Percentiles rank a stretch among this genome's conserved stretches.
Conservation (phyloP, 192 early-diverging fungal genomes). For the Lunasporangiospora selenospora region DNA sequence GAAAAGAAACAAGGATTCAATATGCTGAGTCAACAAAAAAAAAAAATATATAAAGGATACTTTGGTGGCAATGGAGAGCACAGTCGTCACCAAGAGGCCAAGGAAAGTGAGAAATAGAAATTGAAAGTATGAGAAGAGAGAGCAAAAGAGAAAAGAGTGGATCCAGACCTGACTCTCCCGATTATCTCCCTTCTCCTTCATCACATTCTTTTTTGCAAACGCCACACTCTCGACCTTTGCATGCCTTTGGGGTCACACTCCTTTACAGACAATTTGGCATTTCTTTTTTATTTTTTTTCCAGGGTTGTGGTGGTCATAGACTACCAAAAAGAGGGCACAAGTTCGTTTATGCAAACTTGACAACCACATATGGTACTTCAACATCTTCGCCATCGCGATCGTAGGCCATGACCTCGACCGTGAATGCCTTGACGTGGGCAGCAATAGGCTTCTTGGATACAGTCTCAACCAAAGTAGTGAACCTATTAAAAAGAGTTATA, state of each 20-base stretch:
- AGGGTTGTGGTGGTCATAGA: too few species aligned
- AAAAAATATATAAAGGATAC: too few species aligned
- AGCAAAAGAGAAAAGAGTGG: too few species aligned
- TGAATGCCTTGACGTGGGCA: constrained; percentile 81
- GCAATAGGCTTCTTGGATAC: constrained; percentile 91
- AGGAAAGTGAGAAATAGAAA: background rate
- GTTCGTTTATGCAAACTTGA: constrained; percentile 27
- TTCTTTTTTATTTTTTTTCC: background rate
- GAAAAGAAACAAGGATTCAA: too few species aligned
- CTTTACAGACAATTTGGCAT: background rate
- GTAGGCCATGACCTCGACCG: constrained; percentile 89
- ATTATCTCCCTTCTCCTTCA: too few species aligned
- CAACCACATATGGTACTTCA: constrained; percentile 60
- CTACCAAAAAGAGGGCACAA: background rate
- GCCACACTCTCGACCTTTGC: background rate
- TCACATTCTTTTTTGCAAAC: too few species aligned
- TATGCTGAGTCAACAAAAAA: too few species aligned
- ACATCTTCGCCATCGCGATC: constrained; percentile 92
- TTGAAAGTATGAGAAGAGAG: too few species aligned
- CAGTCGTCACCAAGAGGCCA: too few species aligned
- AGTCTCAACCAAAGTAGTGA: constrained; percentile 74
- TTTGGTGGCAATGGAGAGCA: too few species aligned
- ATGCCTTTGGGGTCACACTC: background rate
- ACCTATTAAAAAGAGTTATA: constrained; percentile 51
- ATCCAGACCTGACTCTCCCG: too few species aligned